These are phyloP conservation scores for Geosiphon pyriformis DNA, from an alignment of 192 early-diverging fungal genomes.

Conservation along the genomic window DNA sequence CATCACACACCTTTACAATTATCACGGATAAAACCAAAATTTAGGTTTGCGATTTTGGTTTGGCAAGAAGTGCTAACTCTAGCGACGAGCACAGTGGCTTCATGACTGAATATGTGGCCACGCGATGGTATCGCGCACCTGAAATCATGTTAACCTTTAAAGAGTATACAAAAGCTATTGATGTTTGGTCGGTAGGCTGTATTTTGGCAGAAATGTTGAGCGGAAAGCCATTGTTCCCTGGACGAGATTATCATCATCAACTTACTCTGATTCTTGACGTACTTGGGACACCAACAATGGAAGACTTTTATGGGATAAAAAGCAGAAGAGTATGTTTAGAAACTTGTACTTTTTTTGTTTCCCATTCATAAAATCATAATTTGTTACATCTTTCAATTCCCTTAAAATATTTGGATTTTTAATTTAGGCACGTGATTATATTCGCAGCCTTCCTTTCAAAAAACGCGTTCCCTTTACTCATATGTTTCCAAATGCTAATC, in stretches of 20 bases:
- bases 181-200: constrained; percentile 90
- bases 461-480: constrained; percentile 72
- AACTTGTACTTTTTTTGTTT: background rate
- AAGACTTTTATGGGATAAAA: constrained; percentile 75
- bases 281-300: constrained; percentile 94
- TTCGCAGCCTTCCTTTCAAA: constrained; percentile 83
- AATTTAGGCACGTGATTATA: constrained; percentile 81
- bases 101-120: constrained; percentile 96
- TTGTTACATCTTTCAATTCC: background rate
- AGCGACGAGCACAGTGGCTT: constrained; percentile 79
- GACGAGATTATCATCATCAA: constrained; percentile 93
- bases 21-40: background rate
- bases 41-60: constrained; percentile 95
- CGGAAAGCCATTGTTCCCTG: constrained; percentile 76
- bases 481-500: constrained; percentile 85
- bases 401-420: too few relatives aligned
- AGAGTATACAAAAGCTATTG: constrained; percentile 97
- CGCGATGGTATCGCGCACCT: constrained; percentile 91
- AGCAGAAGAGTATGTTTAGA: constrained; percentile 48
- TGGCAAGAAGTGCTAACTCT: constrained; percentile 86
- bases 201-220: constrained; percentile 82
- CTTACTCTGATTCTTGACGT: constrained; percentile 92
- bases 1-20: too few relatives aligned
- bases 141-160: constrained; percentile 97
- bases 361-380: background rate